phyloP scores from a whole-genome alignment of 352 stramenopile genomes.

The Heterotrichella gracilis region DNA sequence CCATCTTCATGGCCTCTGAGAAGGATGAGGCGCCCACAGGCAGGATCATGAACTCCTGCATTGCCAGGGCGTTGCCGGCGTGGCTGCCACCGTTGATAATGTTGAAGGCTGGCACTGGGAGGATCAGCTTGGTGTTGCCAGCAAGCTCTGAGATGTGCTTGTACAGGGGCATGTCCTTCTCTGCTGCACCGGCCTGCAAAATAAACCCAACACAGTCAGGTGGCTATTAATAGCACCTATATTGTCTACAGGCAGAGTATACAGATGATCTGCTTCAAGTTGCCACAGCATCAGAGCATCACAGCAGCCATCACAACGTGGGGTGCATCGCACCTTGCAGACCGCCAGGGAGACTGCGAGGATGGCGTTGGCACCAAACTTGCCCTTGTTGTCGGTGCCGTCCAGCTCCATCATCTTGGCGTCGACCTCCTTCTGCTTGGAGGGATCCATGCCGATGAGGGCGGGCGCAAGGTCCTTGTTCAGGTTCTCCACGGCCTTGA shows the following conservation, averaged over 20 bases:
- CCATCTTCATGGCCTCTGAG: slow-evolving; percentile 79
- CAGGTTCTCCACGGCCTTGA: slow-evolving; percentile 82
- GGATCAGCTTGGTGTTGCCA: slow-evolving; percentile 50
- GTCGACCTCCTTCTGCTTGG: slow-evolving; percentile 64
- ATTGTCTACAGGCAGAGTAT: too few species aligned
- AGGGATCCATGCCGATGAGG: slow-evolving; percentile 73
- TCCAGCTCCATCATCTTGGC: slow-evolving; percentile 78
- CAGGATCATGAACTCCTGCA: slow-evolving; percentile 98
- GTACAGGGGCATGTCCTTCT: slow-evolving; percentile 71
- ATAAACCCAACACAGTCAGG: too few species aligned
- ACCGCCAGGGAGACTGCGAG: slow-evolving; percentile 77
- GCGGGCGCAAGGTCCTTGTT: slow-evolving; percentile 73
- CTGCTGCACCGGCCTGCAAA: slow-evolving; percentile 47
- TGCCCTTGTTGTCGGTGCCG: slow-evolving; percentile 87
- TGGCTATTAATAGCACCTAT: too few species aligned
- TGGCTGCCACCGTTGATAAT: slow-evolving; percentile 96
- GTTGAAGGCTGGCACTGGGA: slow-evolving; percentile 94
- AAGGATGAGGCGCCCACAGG: slow-evolving; percentile 37
- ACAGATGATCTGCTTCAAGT: too few species aligned
- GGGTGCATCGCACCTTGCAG: too few species aligned
- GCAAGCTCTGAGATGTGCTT: slow-evolving; percentile 87
- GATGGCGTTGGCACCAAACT: slow-evolving; percentile 91
- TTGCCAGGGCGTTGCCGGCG: slow-evolving; percentile 87
- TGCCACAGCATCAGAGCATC: too few species aligned
- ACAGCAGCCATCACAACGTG: too few species aligned